A percentile compares a stretch with the other conserved stretches of the same genome.
Evolutionary conservation across 495 filamentous ascomycete species (phyloP).

Genomic region (Podospora appendiculata): DNA sequence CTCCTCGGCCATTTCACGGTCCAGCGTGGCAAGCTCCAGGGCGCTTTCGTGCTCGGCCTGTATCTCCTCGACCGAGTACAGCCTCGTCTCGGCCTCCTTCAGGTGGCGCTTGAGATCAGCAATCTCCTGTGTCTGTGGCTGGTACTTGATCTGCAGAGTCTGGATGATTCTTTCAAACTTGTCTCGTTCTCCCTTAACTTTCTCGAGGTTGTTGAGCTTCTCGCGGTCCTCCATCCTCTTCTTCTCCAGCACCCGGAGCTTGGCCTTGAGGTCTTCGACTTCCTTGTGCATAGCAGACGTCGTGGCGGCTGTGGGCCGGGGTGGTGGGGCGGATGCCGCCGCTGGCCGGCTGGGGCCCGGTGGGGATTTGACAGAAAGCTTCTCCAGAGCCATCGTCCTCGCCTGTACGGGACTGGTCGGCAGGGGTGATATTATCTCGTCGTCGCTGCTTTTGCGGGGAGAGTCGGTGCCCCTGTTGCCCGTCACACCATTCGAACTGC

Average conservation of each 20-base stretch:
- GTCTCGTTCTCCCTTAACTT: slow-evolving; percentile 69
- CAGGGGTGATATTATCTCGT: slow-evolving; percentile 33
- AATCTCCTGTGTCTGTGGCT: slow-evolving; percentile 77
- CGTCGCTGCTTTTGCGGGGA: slow-evolving; percentile 27
- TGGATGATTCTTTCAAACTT: slow-evolving; percentile 85
- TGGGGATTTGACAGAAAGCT: slow-evolving; percentile 28
- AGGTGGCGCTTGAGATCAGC: slow-evolving; percentile 64
- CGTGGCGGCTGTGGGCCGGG: slow-evolving; percentile 14
- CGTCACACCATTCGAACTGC: slow-evolving; percentile 16
- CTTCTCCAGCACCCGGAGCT: slow-evolving; percentile 71
- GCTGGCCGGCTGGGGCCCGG: slow-evolving; percentile 20
- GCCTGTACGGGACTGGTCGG: slow-evolving; percentile 39
- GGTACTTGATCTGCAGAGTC: slow-evolving; percentile 84
- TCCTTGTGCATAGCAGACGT: slow-evolving; percentile 51
- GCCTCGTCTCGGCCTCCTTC: slow-evolving; percentile 61
- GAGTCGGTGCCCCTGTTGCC: slow-evolving; percentile 25
- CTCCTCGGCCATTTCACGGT: slow-evolving; percentile 96
- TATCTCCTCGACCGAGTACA: slow-evolving; percentile 61
- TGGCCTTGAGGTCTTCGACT: slow-evolving; percentile 70
- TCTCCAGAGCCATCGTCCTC: slow-evolving; percentile 37
- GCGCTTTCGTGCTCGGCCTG: slow-evolving; percentile 77
- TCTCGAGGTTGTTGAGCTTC: slow-evolving; percentile 70
- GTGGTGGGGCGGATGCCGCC: neutral
- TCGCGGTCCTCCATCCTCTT: slow-evolving; percentile 83
- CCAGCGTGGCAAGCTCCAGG: slow-evolving; percentile 81